phyloP scores from a whole-genome alignment of 1,284 basidiomycete species.

The Sanghuangporus baumii region DNA sequence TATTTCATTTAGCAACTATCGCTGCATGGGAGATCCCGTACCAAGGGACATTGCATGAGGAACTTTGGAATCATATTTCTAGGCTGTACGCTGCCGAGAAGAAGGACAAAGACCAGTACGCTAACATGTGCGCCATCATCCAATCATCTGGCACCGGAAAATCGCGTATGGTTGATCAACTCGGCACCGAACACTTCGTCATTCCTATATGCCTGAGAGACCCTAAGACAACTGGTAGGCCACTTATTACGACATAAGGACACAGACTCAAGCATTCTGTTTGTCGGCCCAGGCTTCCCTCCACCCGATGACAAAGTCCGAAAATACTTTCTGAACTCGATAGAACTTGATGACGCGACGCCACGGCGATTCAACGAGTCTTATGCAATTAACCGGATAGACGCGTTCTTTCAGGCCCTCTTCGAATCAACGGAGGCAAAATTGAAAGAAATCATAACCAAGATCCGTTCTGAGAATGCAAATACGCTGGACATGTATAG shows the following conservation, averaged over 20 bases:
- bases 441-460: not conserved
- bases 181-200: not conserved
- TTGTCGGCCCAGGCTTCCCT: not conserved
- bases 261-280: not conserved
- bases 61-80: not conserved
- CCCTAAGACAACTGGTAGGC: not conserved
- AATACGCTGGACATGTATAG: not conserved
- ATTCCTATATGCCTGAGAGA: conserved; percentile 1
- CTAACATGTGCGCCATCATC: not conserved
- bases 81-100: not conserved
- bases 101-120: not conserved
- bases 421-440: not conserved
- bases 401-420: not conserved
- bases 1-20: not conserved
- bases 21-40: not conserved
- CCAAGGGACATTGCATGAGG: not conserved
- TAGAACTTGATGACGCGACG: not conserved
- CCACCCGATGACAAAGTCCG: not conserved
- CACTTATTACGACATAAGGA: not conserved
- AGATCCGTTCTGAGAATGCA: not conserved
- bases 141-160: not conserved
- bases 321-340: not conserved
- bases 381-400: not conserved
- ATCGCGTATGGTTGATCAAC: not conserved
- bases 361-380: not conserved